Conservation (phyloP, 2,329 filamentous ascomycete genomes). For the Aspergillus hiratsukae region DNA sequence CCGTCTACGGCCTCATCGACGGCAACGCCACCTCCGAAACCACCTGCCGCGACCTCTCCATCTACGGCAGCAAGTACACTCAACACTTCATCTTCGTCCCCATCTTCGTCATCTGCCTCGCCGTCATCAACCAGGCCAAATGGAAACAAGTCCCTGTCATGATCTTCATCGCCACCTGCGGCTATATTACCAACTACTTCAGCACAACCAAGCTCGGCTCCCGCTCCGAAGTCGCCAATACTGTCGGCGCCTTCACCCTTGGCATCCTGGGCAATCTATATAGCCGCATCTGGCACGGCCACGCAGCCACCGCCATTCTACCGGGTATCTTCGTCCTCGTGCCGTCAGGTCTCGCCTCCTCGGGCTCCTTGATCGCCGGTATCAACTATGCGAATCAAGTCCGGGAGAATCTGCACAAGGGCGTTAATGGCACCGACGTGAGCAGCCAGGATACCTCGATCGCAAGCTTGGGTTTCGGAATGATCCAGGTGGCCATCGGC, state of each 20-base stretch:
- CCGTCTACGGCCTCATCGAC: slow-evolving; percentile 57
- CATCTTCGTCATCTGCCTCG: slow-evolving; percentile 66
- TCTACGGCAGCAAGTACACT: slow-evolving; percentile 29
- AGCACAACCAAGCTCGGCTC: slow-evolving; percentile 62
- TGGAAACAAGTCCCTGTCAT: slow-evolving; percentile 72
- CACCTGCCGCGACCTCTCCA: slow-evolving; percentile 36
- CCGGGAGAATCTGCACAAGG: slow-evolving; percentile 19
- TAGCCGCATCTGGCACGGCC: slow-evolving; percentile 64
- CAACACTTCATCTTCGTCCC: slow-evolving; percentile 68
- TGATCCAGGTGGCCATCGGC: slow-evolving; percentile 39
- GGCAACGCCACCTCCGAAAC: slow-evolving; percentile 44
- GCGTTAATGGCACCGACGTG: slow-evolving; percentile 1
- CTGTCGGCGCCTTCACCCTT: slow-evolving; percentile 69
- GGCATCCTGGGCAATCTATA: slow-evolving; percentile 75
- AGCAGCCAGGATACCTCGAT: slow-evolving; percentile 16
- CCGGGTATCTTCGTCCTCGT: slow-evolving; percentile 75
- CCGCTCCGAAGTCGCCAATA: slow-evolving; percentile 70
- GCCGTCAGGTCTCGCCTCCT: slow-evolving; percentile 54
- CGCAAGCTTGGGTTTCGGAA: slow-evolving; percentile 35
- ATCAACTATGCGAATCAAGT: slow-evolving; percentile 53
- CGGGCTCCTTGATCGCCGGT: slow-evolving; percentile 52
- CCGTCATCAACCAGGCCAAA: slow-evolving; percentile 75
- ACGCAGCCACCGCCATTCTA: slow-evolving; percentile 77
- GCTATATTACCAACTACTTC: slow-evolving; percentile 72
- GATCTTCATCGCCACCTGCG: slow-evolving; percentile 66